Evolutionary conservation across 768 basidiomycete genomes (phyloP).

Genomic region (Russula foetens): DNA sequence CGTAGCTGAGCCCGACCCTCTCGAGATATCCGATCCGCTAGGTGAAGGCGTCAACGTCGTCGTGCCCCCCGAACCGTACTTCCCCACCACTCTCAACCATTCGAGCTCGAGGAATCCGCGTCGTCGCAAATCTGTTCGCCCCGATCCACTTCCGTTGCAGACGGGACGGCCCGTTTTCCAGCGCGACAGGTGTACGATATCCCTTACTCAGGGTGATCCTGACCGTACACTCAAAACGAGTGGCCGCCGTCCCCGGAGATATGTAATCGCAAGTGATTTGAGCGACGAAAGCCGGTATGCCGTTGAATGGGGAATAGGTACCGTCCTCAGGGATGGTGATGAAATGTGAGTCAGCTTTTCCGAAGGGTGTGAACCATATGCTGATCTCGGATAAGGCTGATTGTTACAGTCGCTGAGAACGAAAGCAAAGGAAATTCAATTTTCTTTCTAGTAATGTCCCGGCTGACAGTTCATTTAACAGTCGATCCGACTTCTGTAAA

Average conservation of each 20-base stretch:
- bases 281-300: constrained; percentile 93
- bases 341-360: constrained; percentile 47
- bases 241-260: constrained; percentile 53
- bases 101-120: constrained; percentile 30
- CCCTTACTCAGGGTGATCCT: constrained; percentile 80
- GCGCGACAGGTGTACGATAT: constrained; percentile 87
- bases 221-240: constrained; percentile 38
- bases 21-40: constrained; percentile 61
- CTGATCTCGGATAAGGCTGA: constrained; percentile 38
- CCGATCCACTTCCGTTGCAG: constrained; percentile 54
- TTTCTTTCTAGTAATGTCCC: background rate
- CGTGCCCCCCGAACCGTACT: constrained; percentile 76
- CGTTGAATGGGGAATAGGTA: constrained; percentile 97
- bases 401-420: constrained; percentile 89
- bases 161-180: constrained; percentile 81
- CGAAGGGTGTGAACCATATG: background rate
- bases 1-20: constrained; percentile 44
- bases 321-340: constrained; percentile 90
- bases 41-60: constrained; percentile 92
- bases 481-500: constrained; percentile 67
- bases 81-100: constrained; percentile 61
- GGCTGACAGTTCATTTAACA: constrained; percentile 21
- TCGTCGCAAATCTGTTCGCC: constrained; percentile 54
- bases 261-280: constrained; percentile 90
- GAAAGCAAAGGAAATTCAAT: constrained; percentile 68